Percentiles rank a stretch among this genome's conserved stretches.
phyloP scores from a whole-genome alignment of 1,284 basidiomycete genomes.

The Irpex sp. region DNA sequence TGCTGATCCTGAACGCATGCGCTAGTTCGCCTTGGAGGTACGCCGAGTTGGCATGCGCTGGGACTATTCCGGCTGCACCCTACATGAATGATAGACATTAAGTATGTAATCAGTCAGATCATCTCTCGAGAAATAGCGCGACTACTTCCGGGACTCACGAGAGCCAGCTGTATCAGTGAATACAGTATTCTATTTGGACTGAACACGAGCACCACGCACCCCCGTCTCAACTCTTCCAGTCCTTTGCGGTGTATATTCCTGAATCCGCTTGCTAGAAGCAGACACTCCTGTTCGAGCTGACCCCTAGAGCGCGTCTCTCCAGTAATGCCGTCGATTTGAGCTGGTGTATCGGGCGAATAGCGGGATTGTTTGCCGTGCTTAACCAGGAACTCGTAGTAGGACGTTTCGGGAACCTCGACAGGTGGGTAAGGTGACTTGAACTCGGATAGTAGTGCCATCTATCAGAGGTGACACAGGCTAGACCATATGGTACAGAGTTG shows the following conservation, averaged over 20 bases:
- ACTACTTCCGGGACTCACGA: slow-evolving; percentile 8
- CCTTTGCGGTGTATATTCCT: slow-evolving; percentile 12
- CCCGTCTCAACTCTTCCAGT: slow-evolving; percentile 23
- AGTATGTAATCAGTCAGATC: no score
- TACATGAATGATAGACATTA: not conserved
- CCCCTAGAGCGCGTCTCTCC: slow-evolving; percentile 11
- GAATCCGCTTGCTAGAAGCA: slow-evolving; percentile 6
- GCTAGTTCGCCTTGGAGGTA: slow-evolving; percentile 29
- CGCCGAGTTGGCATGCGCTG: slow-evolving; percentile 29
- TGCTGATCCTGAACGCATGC: slow-evolving; percentile 33
- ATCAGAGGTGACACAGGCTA: no score
- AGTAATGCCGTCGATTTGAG: slow-evolving; percentile 14
- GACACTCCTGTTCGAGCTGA: slow-evolving; percentile 6
- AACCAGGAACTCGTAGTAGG: not conserved
- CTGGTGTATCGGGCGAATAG: not conserved
- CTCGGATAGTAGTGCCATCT: not conserved
- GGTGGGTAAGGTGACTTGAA: not conserved
- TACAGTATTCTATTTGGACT: slow-evolving; percentile 40
- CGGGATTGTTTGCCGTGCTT: not conserved
- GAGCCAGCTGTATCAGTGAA: slow-evolving; percentile 34
- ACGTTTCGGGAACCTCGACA: not conserved
- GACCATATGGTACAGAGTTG: no score
- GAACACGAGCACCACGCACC: slow-evolving; percentile 35
- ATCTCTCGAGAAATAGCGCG: no score
- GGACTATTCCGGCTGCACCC: slow-evolving; percentile 28